These are phyloP conservation scores for Penicillium ucsense DNA, from an alignment of 495 filamentous ascomycete species.

Conservation along the genomic window DNA sequence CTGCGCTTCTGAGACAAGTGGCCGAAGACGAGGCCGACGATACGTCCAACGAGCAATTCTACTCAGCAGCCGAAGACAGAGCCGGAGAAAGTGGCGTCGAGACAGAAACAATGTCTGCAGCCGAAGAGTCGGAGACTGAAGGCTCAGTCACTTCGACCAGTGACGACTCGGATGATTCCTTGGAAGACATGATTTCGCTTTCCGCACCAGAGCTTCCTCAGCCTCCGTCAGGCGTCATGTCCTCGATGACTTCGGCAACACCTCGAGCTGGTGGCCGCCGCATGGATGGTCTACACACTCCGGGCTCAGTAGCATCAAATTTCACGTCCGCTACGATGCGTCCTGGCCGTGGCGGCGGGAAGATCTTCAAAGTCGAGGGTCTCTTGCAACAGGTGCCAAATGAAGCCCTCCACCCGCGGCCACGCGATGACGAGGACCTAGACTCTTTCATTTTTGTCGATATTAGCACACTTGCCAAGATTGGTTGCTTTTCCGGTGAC, in stretches of 20 bases:
- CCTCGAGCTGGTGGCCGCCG: constrained; percentile 55
- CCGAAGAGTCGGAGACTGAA: constrained; percentile 46
- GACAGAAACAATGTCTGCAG: constrained; percentile 40
- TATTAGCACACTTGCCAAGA: constrained; percentile 68
- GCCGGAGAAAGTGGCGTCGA: constrained; percentile 48
- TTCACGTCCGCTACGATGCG: constrained; percentile 72
- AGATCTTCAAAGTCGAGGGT: constrained; percentile 69
- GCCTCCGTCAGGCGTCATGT: constrained; percentile 56
- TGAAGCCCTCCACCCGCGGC: constrained; percentile 75
- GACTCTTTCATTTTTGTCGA: constrained; percentile 86
- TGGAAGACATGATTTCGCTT: constrained; percentile 77
- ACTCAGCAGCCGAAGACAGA: constrained; percentile 73
- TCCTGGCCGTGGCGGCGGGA: constrained; percentile 46
- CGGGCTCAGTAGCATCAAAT: constrained; percentile 75
- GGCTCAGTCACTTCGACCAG: constrained; percentile 42
- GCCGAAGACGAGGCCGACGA: constrained; percentile 65
- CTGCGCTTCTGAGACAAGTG: constrained; percentile 44
- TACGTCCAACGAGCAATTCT: constrained; percentile 81
- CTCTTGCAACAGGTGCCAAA: constrained; percentile 62
- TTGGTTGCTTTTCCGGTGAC: constrained; percentile 94
- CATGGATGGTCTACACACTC: constrained; percentile 60
- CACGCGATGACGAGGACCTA: constrained; percentile 71
- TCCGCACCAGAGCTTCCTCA: constrained; percentile 66
- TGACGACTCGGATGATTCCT: constrained; percentile 66
- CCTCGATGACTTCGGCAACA: constrained; percentile 60